Conservation (phyloP, 306 rosid species). For the Vigna trinervia region DNA sequence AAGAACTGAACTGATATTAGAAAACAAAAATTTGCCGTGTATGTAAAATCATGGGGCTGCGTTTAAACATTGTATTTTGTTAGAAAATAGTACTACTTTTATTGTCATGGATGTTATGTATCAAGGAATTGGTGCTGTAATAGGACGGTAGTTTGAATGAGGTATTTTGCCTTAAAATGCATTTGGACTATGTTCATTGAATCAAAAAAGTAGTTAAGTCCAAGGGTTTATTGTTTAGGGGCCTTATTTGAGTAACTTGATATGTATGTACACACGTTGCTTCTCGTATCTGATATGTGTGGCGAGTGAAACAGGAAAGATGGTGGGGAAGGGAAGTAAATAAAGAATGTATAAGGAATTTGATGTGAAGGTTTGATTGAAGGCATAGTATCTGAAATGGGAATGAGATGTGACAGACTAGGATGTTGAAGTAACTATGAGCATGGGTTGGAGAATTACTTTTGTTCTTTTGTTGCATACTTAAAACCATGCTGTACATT, state of each 20-base stretch:
- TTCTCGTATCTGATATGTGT: slow-evolving; percentile 28
- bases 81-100: slow-evolving; percentile 46
- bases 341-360: slow-evolving; percentile 48
- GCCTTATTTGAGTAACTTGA: slow-evolving; percentile 58
- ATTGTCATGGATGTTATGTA: slow-evolving; percentile 57
- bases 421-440: slow-evolving; percentile 71
- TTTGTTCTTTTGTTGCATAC: slow-evolving; percentile 63
- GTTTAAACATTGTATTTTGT: slow-evolving; percentile 44
- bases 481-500: slow-evolving; percentile 34
- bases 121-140: slow-evolving; percentile 55
- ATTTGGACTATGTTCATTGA: slow-evolving; percentile 69
- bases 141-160: slow-evolving; percentile 46
- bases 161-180: slow-evolving; percentile 70
- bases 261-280: slow-evolving; percentile 12
- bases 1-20: slow-evolving; percentile 32
- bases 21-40: slow-evolving; percentile 28
- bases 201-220: slow-evolving; percentile 45
- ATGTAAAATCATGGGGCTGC: slow-evolving; percentile 39
- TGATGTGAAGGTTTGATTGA: slow-evolving; percentile 60
- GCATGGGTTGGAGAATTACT: slow-evolving; percentile 58
- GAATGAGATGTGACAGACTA: slow-evolving; percentile 57
- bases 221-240: slow-evolving; percentile 39
- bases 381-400: slow-evolving; percentile 48
- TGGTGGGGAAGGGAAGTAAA: slow-evolving; percentile 31
- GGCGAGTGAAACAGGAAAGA: slow-evolving; percentile 42